Percentiles rank a stretch among this genome's conserved stretches.
Evolutionary conservation across 176 grass and related monocot genomes (phyloP).

Genomic region (Triticum monococcum): DNA sequence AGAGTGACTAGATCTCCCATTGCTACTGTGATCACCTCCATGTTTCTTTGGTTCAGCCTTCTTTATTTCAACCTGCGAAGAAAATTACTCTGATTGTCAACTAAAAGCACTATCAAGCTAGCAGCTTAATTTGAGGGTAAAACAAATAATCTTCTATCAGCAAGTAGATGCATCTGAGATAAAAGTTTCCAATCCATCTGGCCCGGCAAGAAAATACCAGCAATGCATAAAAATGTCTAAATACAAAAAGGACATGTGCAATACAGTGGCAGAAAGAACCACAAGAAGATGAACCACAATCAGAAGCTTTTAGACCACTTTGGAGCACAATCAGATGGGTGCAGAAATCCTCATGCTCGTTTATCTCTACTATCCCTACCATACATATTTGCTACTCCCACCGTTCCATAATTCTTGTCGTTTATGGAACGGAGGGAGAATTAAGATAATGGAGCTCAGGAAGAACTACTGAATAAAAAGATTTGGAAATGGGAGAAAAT

Average conservation of each 20-base stretch:
- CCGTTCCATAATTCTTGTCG: no score
- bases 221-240: neutral
- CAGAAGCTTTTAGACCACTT: neutral
- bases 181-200: conserved; percentile 1
- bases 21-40: conserved; percentile 56
- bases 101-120: neutral
- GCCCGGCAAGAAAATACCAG: neutral
- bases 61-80: conserved; percentile 95
- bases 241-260: neutral
- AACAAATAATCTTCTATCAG: neutral
- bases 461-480: neutral
- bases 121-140: neutral
- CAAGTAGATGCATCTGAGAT: neutral
- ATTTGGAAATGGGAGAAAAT: neutral
- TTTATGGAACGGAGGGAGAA: no score
- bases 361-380: neutral
- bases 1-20: conserved; percentile 49
- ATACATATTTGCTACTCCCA: neutral
- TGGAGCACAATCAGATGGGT: neutral
- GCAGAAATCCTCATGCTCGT: neutral
- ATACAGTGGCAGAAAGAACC: neutral
- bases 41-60: conserved; percentile 96
- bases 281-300: neutral
- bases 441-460: neutral
- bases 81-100: neutral